A percentile compares a stretch with the other conserved stretches of the same genome.
These are phyloP conservation scores for Pestalotiopsis sp. DNA, from an alignment of 2,329 filamentous ascomycete genomes.

Conservation along the genomic window DNA sequence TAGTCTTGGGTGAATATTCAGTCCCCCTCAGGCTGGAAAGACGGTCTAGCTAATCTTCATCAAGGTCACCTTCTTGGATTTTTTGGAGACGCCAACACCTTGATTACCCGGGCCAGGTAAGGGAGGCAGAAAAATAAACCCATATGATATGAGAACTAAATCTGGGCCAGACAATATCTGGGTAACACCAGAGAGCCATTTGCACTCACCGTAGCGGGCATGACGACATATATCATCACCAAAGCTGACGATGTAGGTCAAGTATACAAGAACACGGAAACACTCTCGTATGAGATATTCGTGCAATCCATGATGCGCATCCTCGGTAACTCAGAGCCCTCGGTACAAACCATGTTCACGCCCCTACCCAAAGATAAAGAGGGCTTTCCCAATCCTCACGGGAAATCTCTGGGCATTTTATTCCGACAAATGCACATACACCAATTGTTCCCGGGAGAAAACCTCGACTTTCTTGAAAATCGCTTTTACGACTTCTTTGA, in stretches of 20 bases:
- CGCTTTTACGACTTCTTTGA: slow-evolving; percentile 20
- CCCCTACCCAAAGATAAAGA: slow-evolving; percentile 21
- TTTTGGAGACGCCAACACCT: slow-evolving; percentile 1
- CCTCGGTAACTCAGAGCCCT: slow-evolving; percentile 20
- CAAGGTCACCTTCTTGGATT: slow-evolving; percentile 7
- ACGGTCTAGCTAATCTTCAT: not conserved
- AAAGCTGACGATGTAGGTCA: slow-evolving; percentile 22
- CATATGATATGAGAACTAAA: not conserved
- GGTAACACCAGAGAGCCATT: slow-evolving; percentile 24
- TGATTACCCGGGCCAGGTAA: slow-evolving; percentile 11
- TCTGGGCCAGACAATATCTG: slow-evolving; percentile 6
- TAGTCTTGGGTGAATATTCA: not conserved
- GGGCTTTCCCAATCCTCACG: slow-evolving; percentile 27
- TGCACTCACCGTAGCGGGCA: slow-evolving; percentile 23
- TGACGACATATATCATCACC: slow-evolving; percentile 27
- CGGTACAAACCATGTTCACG: slow-evolving; percentile 21
- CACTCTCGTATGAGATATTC: slow-evolving; percentile 27
- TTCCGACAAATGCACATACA: slow-evolving; percentile 23
- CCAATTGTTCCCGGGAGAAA: slow-evolving; percentile 25
- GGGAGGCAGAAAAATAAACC: not conserved
- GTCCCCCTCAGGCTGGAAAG: not conserved
- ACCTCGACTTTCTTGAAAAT: slow-evolving; percentile 20
- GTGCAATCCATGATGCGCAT: slow-evolving; percentile 22
- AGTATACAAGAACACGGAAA: slow-evolving; percentile 25
- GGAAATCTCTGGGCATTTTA: slow-evolving; percentile 19